Conservation (phyloP, 345 rosid genomes). For the Boechera divaricarpa region DNA sequence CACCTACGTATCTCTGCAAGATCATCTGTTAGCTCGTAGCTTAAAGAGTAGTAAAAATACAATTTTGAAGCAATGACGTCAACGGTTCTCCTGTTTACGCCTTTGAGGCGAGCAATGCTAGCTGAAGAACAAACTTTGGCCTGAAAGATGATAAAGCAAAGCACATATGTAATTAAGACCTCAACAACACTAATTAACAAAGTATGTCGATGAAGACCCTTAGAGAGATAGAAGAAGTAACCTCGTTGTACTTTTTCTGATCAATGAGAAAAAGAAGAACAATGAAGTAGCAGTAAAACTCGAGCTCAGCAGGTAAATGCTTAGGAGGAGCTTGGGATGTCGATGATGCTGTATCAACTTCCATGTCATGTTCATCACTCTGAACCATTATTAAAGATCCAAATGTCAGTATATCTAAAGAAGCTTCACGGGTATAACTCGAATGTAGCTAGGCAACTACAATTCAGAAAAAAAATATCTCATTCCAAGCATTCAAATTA, state of each 20-base stretch:
- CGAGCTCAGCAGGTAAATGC: constrained; percentile 72
- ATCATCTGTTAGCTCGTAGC: constrained; percentile 78
- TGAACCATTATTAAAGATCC: constrained; percentile 23
- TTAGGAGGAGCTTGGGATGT: constrained; percentile 57
- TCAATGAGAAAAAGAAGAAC: constrained; percentile 78
- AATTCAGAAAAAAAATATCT: neutral
- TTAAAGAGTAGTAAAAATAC: constrained; percentile 75
- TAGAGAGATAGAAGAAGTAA: constrained; percentile 18
- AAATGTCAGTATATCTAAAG: neutral
- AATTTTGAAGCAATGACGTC: constrained; percentile 84
- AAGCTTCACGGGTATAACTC: neutral
- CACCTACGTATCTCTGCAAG: constrained; percentile 89
- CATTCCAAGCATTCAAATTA: neutral
- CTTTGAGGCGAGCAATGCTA: constrained; percentile 74
- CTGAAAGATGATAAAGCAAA: constrained; percentile 46
- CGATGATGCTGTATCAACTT: constrained; percentile 80
- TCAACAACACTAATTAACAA: neutral
- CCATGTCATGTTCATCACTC: constrained; percentile 88
- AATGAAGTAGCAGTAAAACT: constrained; percentile 73
- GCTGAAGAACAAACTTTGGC: constrained; percentile 90
- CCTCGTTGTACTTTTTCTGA: constrained; percentile 79
- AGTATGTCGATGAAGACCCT: neutral
- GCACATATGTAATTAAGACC: neutral
- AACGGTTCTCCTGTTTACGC: constrained; percentile 72
- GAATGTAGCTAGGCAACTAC: neutral